These are phyloP conservation scores for Trichocladium uniseriatum DNA, from an alignment of 495 filamentous ascomycete genomes.

Conservation along the genomic window DNA sequence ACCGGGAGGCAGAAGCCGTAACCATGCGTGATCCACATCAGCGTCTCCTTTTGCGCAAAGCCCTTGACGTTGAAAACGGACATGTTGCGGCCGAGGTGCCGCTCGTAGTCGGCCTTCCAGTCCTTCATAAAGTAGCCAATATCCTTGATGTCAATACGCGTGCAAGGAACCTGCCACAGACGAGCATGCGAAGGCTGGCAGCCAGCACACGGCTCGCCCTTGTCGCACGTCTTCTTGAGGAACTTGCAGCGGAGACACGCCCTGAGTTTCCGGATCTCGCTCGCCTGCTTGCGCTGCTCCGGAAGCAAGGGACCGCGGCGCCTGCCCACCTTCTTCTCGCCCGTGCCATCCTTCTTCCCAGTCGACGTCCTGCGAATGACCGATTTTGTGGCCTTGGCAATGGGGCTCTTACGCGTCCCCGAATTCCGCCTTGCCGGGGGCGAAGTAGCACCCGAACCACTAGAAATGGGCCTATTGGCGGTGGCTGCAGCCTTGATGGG, in stretches of 20 bases:
- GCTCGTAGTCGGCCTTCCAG: conserved; percentile 90
- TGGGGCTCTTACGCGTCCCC: conserved; percentile 62
- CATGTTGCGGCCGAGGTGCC: conserved; percentile 75
- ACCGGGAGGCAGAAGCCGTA: conserved; percentile 84
- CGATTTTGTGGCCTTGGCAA: conserved; percentile 68
- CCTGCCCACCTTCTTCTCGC: conserved; percentile 83
- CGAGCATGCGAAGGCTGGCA: conserved; percentile 89
- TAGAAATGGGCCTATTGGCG: conserved; percentile 39
- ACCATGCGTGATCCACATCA: conserved; percentile 78
- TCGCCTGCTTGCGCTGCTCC: conserved; percentile 90
- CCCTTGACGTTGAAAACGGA: conserved; percentile 91
- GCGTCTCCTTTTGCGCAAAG: conserved; percentile 68
- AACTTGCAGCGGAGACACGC: conserved; percentile 96
- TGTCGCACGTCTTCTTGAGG: conserved; percentile 95
- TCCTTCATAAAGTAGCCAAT: conserved; percentile 97
- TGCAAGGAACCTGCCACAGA: conserved; percentile 92
- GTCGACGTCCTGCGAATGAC: conserved; percentile 67
- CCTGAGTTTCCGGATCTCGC: conserved; percentile 84
- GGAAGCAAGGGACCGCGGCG: conserved; percentile 77
- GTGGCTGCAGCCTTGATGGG: conserved; percentile 56
- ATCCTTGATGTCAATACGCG: conserved; percentile 92
- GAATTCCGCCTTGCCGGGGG: conserved; percentile 55
- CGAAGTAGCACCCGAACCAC: conserved; percentile 52
- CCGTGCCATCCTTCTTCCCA: conserved; percentile 59
- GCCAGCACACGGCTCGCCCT: conserved; percentile 84